A percentile compares a stretch with the other conserved stretches of the same genome.
Conservation (phyloP, 139 green algal genomes). For the Chlorella sp. region DNA sequence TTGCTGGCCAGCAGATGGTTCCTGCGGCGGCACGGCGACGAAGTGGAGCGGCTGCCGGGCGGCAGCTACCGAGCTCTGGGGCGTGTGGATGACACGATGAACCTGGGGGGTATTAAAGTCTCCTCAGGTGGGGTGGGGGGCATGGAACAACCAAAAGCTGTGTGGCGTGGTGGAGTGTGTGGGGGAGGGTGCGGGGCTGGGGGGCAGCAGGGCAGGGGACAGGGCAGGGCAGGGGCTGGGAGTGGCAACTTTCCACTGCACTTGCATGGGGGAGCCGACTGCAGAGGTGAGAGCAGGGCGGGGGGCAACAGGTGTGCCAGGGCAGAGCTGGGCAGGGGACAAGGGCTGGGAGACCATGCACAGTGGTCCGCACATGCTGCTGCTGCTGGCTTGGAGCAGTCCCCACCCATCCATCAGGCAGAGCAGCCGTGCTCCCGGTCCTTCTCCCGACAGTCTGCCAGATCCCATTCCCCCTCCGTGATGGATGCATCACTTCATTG, state of each 20-base stretch:
- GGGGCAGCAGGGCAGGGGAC: neutral
- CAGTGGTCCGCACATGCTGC: neutral
- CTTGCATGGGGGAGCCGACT: too few species aligned
- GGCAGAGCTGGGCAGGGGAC: too few species aligned
- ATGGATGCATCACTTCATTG: neutral
- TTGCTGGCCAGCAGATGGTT: conserved; percentile 18
- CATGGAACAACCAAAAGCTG: neutral
- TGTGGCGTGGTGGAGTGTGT: too few species aligned
- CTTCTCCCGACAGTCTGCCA: too few species aligned
- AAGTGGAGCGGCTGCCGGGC: conserved; percentile 76
- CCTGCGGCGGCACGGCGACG: conserved; percentile 92
- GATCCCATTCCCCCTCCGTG: neutral
- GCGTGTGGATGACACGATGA: conserved; percentile 96
- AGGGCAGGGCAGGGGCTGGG: too few species aligned
- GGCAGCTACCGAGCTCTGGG: conserved; percentile 75
- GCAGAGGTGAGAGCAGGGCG: too few species aligned
- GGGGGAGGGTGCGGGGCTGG: neutral
- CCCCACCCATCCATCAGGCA: too few species aligned
- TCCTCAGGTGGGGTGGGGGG: conserved; percentile 22
- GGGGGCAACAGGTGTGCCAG: too few species aligned
- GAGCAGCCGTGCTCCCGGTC: too few species aligned
- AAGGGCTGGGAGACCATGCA: too few species aligned
- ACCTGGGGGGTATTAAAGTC: conserved; percentile 94
- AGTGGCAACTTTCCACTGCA: too few species aligned
- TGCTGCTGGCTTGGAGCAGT: too few species aligned